Evolutionary conservation across 345 rosid species (phyloP).

Genomic region (Heritiera littoralis): DNA sequence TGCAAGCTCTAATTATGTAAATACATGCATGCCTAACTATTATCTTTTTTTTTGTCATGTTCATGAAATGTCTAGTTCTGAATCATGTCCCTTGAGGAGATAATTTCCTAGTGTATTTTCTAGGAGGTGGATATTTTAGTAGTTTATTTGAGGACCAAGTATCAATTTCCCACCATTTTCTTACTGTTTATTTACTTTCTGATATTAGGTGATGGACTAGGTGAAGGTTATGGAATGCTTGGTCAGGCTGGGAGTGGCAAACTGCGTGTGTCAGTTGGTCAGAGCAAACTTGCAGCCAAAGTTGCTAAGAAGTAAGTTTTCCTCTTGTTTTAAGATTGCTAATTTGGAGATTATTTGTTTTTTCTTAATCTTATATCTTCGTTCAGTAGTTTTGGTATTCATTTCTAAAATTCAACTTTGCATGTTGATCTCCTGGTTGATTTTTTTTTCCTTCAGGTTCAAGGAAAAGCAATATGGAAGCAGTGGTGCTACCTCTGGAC

Average conservation of each 20-base stretch:
- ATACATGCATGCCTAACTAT: not conserved
- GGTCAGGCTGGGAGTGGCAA: slow-evolving; percentile 99
- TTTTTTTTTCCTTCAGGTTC: slow-evolving; percentile 52
- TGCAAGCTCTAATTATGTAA: not conserved
- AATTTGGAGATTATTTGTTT: not conserved
- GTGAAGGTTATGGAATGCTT: slow-evolving; percentile 99
- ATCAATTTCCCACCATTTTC: not conserved
- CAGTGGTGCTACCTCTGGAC: slow-evolving; percentile 88
- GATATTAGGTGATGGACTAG: slow-evolving; percentile 86
- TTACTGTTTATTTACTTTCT: slow-evolving; percentile 21
- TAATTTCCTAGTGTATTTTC: not conserved
- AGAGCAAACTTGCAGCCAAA: slow-evolving; percentile 89
- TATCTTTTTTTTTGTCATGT: not conserved
- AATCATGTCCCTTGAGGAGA: not conserved
- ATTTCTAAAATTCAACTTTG: not conserved
- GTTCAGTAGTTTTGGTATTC: not conserved
- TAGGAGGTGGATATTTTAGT: not conserved
- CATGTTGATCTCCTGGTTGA: slow-evolving; percentile 13
- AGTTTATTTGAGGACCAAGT: not conserved
- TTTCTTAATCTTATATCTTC: not conserved
- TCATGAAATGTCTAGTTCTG: not conserved
- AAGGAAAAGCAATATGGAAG: slow-evolving; percentile 78
- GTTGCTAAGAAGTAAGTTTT: slow-evolving; percentile 77
- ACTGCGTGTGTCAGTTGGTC: slow-evolving; percentile 84
- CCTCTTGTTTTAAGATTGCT: not conserved